Conservation (phyloP, 441 rosid species). For the Adansonia madagascariensis region DNA sequence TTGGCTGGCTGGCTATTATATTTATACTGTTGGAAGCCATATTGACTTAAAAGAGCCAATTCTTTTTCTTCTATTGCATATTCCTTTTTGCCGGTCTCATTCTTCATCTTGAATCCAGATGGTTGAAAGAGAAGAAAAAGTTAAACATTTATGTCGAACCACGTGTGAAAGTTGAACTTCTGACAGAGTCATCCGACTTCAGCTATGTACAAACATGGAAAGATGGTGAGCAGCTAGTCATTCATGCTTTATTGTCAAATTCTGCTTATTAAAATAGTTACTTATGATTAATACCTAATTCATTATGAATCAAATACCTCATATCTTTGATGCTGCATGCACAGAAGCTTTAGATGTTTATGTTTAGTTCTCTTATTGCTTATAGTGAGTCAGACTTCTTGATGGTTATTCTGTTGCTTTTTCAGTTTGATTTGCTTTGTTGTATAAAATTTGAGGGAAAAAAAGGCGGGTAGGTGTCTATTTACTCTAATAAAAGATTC, state of each 20-base stretch:
- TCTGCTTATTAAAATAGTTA: neutral
- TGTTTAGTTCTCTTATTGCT: neutral
- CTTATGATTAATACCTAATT: too few relatives aligned
- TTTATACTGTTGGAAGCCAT: neutral
- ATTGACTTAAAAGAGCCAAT: neutral
- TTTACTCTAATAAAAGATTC: neutral
- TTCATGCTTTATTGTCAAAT: neutral
- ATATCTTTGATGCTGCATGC: neutral
- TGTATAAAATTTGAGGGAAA: too few relatives aligned
- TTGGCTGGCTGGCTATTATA: neutral
- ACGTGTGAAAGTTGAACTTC: slow-evolving; percentile 75
- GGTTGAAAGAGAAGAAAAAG: slow-evolving; percentile 78
- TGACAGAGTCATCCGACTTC: slow-evolving; percentile 76
- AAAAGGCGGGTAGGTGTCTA: neutral
- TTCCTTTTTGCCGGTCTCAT: slow-evolving; percentile 7
- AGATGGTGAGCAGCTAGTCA: slow-evolving; percentile 62
- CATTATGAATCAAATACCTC: too few relatives aligned
- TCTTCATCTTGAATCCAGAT: slow-evolving; percentile 51
- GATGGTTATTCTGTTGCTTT: neutral
- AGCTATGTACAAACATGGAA: slow-evolving; percentile 84
- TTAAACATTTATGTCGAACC: slow-evolving; percentile 88
- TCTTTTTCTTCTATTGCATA: neutral
- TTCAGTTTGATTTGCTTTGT: neutral
- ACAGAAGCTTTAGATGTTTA: neutral
- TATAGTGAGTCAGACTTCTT: neutral